These are phyloP conservation scores for Manihot esculenta DNA, from an alignment of 441 rosid species.

Conservation along the genomic window DNA sequence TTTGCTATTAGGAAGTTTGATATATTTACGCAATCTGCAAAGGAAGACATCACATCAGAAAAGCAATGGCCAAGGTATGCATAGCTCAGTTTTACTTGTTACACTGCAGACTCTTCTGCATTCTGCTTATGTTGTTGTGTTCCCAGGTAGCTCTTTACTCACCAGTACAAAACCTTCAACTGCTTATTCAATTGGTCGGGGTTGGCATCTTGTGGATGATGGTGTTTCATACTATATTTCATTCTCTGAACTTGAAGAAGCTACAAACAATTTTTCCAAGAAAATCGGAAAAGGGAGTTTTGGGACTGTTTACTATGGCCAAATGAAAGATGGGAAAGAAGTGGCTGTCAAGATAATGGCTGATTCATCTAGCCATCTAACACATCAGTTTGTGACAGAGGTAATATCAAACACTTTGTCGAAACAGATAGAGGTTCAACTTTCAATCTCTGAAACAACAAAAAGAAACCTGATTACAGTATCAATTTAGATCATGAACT, in stretches of 20 bases:
- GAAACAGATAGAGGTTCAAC: not conserved
- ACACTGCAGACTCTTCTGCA: constrained; percentile 2
- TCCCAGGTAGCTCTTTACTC: constrained; percentile 50
- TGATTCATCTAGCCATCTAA: constrained; percentile 60
- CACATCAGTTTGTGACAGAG: constrained; percentile 90
- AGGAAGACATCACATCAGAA: constrained; percentile 33
- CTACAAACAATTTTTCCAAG: constrained; percentile 66
- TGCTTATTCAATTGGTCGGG: constrained; percentile 54
- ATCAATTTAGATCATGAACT: not conserved
- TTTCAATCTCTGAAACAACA: not conserved
- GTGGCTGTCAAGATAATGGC: constrained; percentile 85
- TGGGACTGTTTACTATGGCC: constrained; percentile 85
- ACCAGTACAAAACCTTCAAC: constrained; percentile 46
- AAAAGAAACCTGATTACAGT: not conserved
- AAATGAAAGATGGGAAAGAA: constrained; percentile 94
- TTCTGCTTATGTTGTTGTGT: constrained; percentile 20
- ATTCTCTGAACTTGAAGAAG: constrained; percentile 72
- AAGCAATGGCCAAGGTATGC: constrained; percentile 52
- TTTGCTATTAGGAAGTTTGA: constrained; percentile 52
- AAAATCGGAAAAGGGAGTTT: constrained; percentile 92
- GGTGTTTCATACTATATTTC: constrained; percentile 70
- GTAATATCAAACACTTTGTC: constrained; percentile 29
- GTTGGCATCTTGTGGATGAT: constrained; percentile 70
- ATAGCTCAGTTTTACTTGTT: constrained; percentile 10
- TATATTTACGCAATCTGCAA: constrained; percentile 36